These are phyloP conservation scores for Trichophyton benhamiae DNA, from an alignment of 2,329 filamentous ascomycete genomes.

Conservation along the genomic window DNA sequence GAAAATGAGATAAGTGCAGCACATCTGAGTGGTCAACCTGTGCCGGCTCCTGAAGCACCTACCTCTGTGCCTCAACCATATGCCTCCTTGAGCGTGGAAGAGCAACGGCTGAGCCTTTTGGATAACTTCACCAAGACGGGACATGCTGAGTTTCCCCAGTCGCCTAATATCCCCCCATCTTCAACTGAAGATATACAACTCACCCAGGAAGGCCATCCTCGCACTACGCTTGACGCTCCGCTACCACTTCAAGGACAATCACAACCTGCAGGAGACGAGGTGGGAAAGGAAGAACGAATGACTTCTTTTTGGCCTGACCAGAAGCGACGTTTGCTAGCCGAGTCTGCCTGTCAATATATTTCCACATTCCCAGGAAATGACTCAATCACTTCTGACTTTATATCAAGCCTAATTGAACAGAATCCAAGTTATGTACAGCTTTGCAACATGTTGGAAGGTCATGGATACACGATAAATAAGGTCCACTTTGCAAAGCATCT, in stretches of 20 bases:
- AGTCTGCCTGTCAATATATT: conserved; percentile 39
- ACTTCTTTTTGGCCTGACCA: conserved; percentile 37
- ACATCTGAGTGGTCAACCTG: not conserved
- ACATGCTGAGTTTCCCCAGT: not conserved
- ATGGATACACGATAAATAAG: conserved; percentile 40
- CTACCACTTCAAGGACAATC: not conserved
- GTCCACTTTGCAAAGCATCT: conserved; percentile 42
- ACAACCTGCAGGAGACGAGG: conserved; percentile 8
- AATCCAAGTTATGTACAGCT: conserved; percentile 46
- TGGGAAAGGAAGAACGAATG: conserved; percentile 15
- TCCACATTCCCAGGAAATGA: conserved; percentile 32
- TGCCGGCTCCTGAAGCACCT: not conserved
- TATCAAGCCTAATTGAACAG: conserved; percentile 38
- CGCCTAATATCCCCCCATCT: not conserved
- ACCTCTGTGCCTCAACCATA: not conserved
- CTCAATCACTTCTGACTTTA: conserved; percentile 25
- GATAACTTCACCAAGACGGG: not conserved
- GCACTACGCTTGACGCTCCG: not conserved
- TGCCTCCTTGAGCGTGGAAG: not conserved
- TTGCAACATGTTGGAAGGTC: conserved; percentile 41
- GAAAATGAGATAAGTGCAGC: not conserved
- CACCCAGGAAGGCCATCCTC: not conserved
- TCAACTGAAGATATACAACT: not conserved
- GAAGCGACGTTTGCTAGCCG: conserved; percentile 39
- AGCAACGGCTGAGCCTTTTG: conserved; percentile 1